Conservation (phyloP, 306 rosid species). For the Delonix regia region DNA sequence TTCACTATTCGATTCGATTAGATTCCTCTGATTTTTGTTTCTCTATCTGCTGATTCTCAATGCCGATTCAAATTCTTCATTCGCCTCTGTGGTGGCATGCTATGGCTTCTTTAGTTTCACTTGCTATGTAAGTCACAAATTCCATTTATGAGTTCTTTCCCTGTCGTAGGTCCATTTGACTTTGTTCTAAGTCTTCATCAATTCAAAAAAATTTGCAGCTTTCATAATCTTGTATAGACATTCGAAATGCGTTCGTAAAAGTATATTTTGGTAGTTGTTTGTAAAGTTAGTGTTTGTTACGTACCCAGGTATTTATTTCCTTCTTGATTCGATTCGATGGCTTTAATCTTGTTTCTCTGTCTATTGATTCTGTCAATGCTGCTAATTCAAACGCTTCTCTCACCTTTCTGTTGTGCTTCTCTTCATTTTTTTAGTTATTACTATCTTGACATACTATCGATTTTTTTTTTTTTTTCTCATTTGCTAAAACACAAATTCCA, state of each 20-base stretch:
- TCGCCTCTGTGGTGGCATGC: neutral
- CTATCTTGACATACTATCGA: neutral
- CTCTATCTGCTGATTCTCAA: neutral
- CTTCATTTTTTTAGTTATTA: neutral
- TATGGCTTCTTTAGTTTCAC: neutral
- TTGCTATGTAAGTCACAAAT: neutral
- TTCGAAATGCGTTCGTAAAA: neutral
- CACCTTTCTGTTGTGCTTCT: neutral
- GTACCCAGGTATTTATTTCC: neutral
- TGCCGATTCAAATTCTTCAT: neutral
- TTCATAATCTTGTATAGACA: neutral
- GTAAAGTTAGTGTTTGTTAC: neutral
- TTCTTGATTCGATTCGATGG: neutral
- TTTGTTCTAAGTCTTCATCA: neutral
- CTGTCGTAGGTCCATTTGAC: neutral
- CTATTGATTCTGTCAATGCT: neutral
- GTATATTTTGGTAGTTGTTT: neutral
- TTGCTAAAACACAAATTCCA: neutral
- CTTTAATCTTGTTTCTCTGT: neutral
- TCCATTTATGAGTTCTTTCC: neutral
- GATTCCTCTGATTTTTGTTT: neutral
- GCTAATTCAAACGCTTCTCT: no score
- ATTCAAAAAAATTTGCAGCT: neutral
- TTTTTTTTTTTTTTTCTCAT: neutral
- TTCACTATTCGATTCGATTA: neutral